Evolutionary conservation across 352 stramenopile genomes (phyloP).

Genomic region (Phytophthora pseudosyringae): DNA sequence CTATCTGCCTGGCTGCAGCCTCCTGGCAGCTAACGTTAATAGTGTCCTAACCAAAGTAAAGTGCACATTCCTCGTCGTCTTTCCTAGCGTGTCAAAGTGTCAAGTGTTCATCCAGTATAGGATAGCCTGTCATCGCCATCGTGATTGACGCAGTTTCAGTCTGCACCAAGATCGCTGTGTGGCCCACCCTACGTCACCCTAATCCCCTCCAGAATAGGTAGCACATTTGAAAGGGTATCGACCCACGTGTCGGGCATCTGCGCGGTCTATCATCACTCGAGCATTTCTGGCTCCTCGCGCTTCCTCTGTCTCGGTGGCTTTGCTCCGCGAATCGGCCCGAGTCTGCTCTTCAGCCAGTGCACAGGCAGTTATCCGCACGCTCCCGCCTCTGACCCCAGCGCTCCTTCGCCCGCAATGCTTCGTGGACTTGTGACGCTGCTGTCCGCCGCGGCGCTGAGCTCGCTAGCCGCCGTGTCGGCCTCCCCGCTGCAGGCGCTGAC

Average conservation of each 20-base stretch:
- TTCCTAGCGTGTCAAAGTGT: constrained; percentile 5
- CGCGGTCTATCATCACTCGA: constrained; percentile 22
- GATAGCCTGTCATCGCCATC: not conserved
- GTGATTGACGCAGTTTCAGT: no score
- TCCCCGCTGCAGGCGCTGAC: constrained; percentile 43
- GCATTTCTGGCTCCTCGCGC: constrained; percentile 23
- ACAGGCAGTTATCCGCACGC: not conserved
- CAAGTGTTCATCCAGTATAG: not conserved
- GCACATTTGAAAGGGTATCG: constrained; percentile 1
- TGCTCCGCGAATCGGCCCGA: not conserved
- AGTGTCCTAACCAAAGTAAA: constrained; percentile 35
- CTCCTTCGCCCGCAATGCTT: constrained; percentile 25
- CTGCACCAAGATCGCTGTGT: constrained; percentile 33
- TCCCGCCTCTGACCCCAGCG: not conserved
- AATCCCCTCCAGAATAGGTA: constrained; percentile 21
- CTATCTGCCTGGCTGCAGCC: constrained; percentile 1
- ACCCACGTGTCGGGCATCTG: constrained; percentile 31
- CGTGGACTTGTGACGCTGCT: constrained; percentile 33
- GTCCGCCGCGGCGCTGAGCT: constrained; percentile 31
- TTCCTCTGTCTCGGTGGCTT: not conserved
- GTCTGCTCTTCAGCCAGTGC: not conserved
- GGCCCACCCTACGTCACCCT: constrained; percentile 19
- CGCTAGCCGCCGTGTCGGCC: constrained; percentile 25
- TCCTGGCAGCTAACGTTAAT: constrained; percentile 22
- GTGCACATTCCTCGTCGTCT: constrained; percentile 25